These are phyloP conservation scores for Ogataea degrootiae DNA, from an alignment of 805 yeast genomes.

Conservation along the genomic window DNA sequence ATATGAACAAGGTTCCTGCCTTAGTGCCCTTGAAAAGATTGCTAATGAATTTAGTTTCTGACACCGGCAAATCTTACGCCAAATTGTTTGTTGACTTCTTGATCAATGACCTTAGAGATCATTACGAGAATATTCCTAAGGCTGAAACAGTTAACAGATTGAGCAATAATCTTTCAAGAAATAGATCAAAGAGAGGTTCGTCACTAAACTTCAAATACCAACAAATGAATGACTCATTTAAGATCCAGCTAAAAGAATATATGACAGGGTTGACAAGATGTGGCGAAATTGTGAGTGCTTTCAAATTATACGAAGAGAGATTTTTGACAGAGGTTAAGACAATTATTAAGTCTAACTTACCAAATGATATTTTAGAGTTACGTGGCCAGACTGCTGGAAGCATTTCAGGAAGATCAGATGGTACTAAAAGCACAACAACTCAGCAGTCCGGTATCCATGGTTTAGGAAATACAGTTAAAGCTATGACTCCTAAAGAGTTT, in stretches of 20 bases:
- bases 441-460: slow-evolving; percentile 24
- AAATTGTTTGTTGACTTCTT: slow-evolving; percentile 51
- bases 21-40: slow-evolving; percentile 46
- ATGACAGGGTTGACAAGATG: slow-evolving; percentile 57
- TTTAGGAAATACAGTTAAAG: slow-evolving; percentile 44
- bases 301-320: slow-evolving; percentile 58
- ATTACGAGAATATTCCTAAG: slow-evolving; percentile 43
- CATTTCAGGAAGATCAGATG: slow-evolving; percentile 25
- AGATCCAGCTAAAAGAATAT: slow-evolving; percentile 38
- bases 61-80: slow-evolving; percentile 66
- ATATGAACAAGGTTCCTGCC: slow-evolving; percentile 46
- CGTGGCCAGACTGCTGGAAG: slow-evolving; percentile 10
- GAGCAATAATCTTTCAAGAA: slow-evolving; percentile 14
- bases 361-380: slow-evolving; percentile 35
- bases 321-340: slow-evolving; percentile 68
- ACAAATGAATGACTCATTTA: slow-evolving; percentile 29
- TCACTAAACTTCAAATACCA: slow-evolving; percentile 4
- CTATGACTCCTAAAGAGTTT: slow-evolving; percentile 70
- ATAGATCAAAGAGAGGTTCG: slow-evolving; percentile 4
- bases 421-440: slow-evolving; percentile 20
- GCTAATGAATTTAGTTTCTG: slow-evolving; percentile 50
- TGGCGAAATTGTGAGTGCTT: slow-evolving; percentile 57
- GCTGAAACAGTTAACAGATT: slow-evolving; percentile 50
- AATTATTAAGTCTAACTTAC: slow-evolving; percentile 62
- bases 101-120: slow-evolving; percentile 55